Evolutionary conservation across 208 protist species (phyloP), one percentile per base, ranked within the genome.

Genomic region (Crithidia thermophila): DNA sequence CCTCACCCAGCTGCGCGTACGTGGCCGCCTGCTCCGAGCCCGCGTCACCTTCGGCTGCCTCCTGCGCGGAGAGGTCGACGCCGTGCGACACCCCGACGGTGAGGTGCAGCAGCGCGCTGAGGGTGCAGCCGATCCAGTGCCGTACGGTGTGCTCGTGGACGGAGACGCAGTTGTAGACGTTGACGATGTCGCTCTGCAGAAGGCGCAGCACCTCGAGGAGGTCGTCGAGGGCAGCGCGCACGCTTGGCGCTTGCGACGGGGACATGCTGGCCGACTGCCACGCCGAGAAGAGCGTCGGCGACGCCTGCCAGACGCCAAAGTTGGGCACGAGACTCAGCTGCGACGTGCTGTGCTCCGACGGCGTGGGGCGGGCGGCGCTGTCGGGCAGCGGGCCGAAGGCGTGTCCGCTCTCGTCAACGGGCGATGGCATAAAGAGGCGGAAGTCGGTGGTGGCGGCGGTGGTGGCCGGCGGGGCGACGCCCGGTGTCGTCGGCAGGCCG

Each of bases 141-240:
- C 69, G 77, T 39, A 72, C 37, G 23, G 45, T 28, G 43, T 82
- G 72, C 61, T 70, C 50, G 56, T 49, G 51, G 20, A 49, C n/a
- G 0, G 71, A 64, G 37, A 84, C 51, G 27, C 59, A 31, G 39
- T 53, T 43, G 33, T 61, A 56, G n/a, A 80, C 64, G 50, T 81
- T 81, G 8, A 65, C 46, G 30, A 85, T 62, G 51, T 85, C 79
- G 33, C 66, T 70, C 36, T 60, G 55, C 13, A 85, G 64, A 39
- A 81, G 67, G 1, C 79, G 68, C 25, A 59, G 46, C 36, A 70
- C 50, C 39, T 85, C 79, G 18, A 71, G 50, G 4, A 85, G 36
- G 63, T 81, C 75, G 14, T 13, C 33, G 40, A 85, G n/a, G 3
- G 65, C 51, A 8, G 60, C 31, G 1, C 31, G 45, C 40, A 58